Conservation (phyloP, 192 early-diverging fungal genomes). For the Coemansia sp. region DNA sequence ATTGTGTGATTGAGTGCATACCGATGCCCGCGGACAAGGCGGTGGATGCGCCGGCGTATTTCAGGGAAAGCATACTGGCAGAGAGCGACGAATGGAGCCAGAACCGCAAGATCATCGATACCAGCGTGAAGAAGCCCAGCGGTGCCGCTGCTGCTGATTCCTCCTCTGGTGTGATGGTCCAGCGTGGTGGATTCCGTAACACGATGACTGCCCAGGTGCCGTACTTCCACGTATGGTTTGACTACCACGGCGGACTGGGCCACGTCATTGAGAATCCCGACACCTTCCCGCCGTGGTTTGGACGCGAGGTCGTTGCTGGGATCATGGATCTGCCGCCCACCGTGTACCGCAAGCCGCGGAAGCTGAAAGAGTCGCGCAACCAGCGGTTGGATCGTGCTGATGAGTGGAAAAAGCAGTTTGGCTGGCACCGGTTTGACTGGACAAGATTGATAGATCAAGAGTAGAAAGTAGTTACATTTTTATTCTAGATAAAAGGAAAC, state of each 20-base stretch:
- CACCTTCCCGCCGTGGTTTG: conserved; percentile 86
- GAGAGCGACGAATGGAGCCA: conserved; percentile 91
- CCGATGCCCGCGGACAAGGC: conserved; percentile 78
- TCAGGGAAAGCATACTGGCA: conserved; percentile 79
- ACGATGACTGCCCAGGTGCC: conserved; percentile 78
- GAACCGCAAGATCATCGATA: conserved; percentile 71
- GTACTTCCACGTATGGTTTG: conserved; percentile 98
- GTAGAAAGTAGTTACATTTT: not conserved
- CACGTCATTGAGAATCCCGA: conserved; percentile 93
- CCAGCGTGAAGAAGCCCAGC: conserved; percentile 58
- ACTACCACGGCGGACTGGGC: conserved; percentile 82
- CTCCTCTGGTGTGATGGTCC: conserved; percentile 4
- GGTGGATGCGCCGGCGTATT: conserved; percentile 81
- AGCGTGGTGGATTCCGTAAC: conserved; percentile 68
- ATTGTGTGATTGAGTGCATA: conserved; percentile 90
- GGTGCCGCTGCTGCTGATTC: no score
- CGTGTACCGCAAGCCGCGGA: conserved; percentile 69
- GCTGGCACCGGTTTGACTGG: conserved; percentile 87
- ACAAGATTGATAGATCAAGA: conserved; percentile 54
- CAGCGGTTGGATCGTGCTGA: conserved; percentile 53
- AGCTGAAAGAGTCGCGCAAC: conserved; percentile 54
- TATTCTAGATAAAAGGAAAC: not conserved
- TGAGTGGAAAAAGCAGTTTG: conserved; percentile 58
- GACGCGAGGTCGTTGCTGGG: conserved; percentile 80
- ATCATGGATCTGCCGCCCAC: conserved; percentile 79